Conservation (phyloP, 2,329 filamentous ascomycete species). For the Diplocarpon mali region DNA sequence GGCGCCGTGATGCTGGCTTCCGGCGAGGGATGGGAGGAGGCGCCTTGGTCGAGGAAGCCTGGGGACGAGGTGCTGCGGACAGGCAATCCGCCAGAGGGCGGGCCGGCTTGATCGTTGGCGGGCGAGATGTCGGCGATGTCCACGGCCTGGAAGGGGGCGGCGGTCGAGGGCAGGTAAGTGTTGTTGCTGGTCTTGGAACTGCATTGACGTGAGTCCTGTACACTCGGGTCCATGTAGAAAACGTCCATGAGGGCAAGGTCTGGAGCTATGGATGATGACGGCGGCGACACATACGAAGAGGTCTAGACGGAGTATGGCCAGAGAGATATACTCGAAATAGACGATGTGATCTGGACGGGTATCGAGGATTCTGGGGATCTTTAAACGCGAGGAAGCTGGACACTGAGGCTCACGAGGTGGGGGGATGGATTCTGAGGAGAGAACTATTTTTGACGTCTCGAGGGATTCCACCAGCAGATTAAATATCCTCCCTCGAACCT, state of each 20-base stretch:
- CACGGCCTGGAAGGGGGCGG: conserved; percentile 23
- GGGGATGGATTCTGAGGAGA: conserved; percentile 10
- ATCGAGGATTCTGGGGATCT: conserved; percentile 13
- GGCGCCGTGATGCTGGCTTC: conserved; percentile 19
- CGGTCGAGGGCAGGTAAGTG: conserved; percentile 24
- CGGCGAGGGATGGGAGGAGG: conserved; percentile 10
- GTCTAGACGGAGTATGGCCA: conserved; percentile 12
- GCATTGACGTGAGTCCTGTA: conserved; percentile 26
- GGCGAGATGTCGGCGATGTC: conserved; percentile 19
- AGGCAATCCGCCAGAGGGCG: no score
- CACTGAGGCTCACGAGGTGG: conserved; percentile 8
- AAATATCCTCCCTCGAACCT: conserved; percentile 21
- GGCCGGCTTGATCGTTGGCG: conserved; percentile 7
- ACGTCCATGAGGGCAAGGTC: conserved; percentile 22
- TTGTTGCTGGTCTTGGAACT: conserved; percentile 26
- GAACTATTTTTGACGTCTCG: conserved; percentile 23
- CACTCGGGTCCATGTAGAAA: conserved; percentile 25
- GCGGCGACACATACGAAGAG: conserved; percentile 23
- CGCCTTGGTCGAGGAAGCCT: conserved; percentile 15
- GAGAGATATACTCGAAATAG: conserved; percentile 19
- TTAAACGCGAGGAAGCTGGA: conserved; percentile 15
- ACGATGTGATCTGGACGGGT: conserved; percentile 10
- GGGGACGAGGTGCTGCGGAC: conserved; percentile 3
- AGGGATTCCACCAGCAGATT: conserved; percentile 22
- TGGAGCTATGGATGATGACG: conserved; percentile 24